These are phyloP conservation scores for Lactarius psammicola DNA, from an alignment of 768 basidiomycete genomes.

Conservation along the genomic window DNA sequence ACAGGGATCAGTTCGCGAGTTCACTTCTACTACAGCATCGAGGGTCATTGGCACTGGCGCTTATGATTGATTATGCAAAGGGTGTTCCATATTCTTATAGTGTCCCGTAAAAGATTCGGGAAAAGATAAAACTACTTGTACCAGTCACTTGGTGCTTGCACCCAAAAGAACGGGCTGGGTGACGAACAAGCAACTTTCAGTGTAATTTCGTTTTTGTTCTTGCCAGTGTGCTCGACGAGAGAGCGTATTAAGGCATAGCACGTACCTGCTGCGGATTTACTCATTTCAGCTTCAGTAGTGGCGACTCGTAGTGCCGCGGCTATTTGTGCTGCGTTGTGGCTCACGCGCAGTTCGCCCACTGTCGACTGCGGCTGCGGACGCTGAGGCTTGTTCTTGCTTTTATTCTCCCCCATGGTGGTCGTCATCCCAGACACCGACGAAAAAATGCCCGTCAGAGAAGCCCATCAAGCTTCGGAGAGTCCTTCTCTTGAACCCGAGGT, in stretches of 20 bases:
- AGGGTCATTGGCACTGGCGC: background rate
- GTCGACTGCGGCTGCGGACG: background rate
- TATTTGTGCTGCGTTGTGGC: background rate
- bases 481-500: background rate
- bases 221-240: too few species aligned
- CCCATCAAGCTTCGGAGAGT: background rate
- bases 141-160: too few species aligned
- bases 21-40: too few species aligned
- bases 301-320: background rate
- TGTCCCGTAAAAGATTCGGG: too few species aligned
- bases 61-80: too few species aligned
- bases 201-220: too few species aligned
- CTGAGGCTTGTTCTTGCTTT: background rate
- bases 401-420: background rate
- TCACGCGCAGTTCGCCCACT: background rate
- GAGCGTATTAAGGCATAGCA: too few species aligned
- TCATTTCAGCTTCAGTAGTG: background rate
- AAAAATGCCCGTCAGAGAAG: background rate
- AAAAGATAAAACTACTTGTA: too few species aligned
- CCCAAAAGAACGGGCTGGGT: too few species aligned
- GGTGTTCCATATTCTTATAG: too few species aligned
- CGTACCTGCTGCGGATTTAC: background rate
- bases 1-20: background rate
- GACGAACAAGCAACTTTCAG: too few species aligned
- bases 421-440: background rate